Base-by-base conservation (phyloP, 495 filamentous ascomycete species). In the Podospora didyma region DNA sequence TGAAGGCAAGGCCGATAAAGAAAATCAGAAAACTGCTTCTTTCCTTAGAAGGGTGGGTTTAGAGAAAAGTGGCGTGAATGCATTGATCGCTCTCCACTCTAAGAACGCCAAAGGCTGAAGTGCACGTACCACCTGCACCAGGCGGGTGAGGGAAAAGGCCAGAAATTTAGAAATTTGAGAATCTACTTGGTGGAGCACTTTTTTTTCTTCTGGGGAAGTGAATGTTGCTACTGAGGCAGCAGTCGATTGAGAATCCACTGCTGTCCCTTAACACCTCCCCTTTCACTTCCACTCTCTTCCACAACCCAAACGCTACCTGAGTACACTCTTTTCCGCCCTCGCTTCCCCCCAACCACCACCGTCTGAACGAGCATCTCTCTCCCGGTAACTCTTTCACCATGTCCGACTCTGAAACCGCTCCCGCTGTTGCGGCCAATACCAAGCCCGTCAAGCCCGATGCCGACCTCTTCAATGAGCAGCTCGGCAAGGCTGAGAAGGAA, bases 401-500 rank as follows among this genome's bases (percentile, higher is more conserved):
- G 73, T 68, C 75, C 54, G 71, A 77, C 48, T 62, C 72, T 42
- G 62, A 71, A 49, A 54, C 73, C 20, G 72, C 74, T 49, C 74
- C 73, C 37, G 76, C 80, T 69, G 85, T 73, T 53, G 71, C 70
- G 57, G 72, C 73, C 48, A 68, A 69, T 53, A 75, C 76, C 74
- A 86, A 80, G 73, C 86, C 86, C 10, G 79, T 84, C 66, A 86
- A 84, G 77, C 90, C 89, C 16, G 86, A 94, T 63, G 80, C 85
- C 66, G 82, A 81, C 37, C 65, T 69, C 41, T 93, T 84, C 73
- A 85, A 96, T 74, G 81, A 84, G 64, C 78, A 79, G 54, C 74
- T 96, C 46, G 83, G 78, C 24, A 81, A 87, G 70, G 88, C 86
- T 22, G 87, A 97, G 72, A 94, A 96, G 76, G 90, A 88, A 53